A percentile compares a stretch with the other conserved stretches of the same genome.
Evolutionary conservation across 345 rosid species (phyloP).

Genomic region (Populus deltoides): DNA sequence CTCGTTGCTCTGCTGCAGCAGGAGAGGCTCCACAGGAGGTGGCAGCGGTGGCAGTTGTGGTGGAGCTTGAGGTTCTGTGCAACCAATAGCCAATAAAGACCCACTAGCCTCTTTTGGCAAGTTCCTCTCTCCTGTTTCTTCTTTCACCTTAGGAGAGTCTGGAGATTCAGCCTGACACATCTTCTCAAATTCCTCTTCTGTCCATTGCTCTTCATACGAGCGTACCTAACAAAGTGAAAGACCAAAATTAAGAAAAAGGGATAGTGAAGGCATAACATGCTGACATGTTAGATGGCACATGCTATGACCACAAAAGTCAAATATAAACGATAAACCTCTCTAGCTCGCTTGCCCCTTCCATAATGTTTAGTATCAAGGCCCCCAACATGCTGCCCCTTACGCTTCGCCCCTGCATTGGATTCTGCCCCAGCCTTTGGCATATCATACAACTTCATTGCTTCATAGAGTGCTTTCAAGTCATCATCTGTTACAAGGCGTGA

Average conservation of each 20-base stretch:
- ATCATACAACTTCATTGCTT: constrained; percentile 69
- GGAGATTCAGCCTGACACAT: constrained; percentile 80
- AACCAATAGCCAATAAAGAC: constrained; percentile 18
- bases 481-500: constrained; percentile 85
- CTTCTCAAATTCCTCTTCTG: constrained; percentile 94
- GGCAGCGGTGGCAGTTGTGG: constrained; percentile 9
- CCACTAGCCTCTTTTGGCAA: constrained; percentile 38
- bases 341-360: constrained; percentile 94
- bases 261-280: not conserved
- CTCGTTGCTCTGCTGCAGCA: constrained; percentile 43
- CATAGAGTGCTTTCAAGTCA: constrained; percentile 64
- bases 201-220: constrained; percentile 87
- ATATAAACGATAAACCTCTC: constrained; percentile 67
- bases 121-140: constrained; percentile 41
- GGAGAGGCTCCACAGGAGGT: constrained; percentile 30
- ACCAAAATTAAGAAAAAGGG: not conserved
- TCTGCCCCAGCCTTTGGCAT: constrained; percentile 46
- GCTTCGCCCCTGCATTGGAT: constrained; percentile 54
- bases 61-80: constrained; percentile 33
- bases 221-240: constrained; percentile 50
- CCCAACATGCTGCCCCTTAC: constrained; percentile 55
- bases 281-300: not conserved
- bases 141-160: constrained; percentile 59
- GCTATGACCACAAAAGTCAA: constrained; percentile 11
- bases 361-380: constrained; percentile 67